Evolutionary conservation across 306 rosid genomes (phyloP).

Genomic region (Medicago arabica): DNA sequence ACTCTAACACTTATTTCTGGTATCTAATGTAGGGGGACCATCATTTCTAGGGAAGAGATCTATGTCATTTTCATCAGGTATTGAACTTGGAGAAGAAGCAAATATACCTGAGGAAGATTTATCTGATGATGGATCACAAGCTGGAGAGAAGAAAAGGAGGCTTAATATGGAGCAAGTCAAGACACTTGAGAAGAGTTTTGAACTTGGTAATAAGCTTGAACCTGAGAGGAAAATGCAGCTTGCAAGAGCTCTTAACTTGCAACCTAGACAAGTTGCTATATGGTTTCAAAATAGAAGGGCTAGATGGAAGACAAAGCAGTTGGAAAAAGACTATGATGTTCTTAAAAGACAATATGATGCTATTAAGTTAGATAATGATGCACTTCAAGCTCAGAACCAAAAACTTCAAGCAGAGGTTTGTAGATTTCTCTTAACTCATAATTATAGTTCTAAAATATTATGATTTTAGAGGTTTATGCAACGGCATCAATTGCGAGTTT

Average conservation of each 20-base stretch:
- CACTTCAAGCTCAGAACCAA: slow-evolving; percentile 76
- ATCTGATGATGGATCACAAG: slow-evolving; percentile 90
- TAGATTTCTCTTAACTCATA: background rate
- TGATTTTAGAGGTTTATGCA: background rate
- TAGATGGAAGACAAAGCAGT: slow-evolving; percentile 94
- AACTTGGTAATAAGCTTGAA: slow-evolving; percentile 91
- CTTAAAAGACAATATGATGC: slow-evolving; percentile 85
- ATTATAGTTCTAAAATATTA: background rate
- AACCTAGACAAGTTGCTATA: slow-evolving; percentile 90
- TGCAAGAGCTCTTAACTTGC: slow-evolving; percentile 86
- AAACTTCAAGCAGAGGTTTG: slow-evolving; percentile 89
- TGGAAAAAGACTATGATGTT: slow-evolving; percentile 89
- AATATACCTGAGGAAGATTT: slow-evolving; percentile 75
- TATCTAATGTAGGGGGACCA: slow-evolving; percentile 60
- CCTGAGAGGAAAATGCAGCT: slow-evolving; percentile 97
- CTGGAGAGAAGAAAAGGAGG: slow-evolving; percentile 92
- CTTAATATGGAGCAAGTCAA: slow-evolving; percentile 91
- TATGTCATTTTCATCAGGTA: slow-evolving; percentile 83
- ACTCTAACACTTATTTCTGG: background rate
- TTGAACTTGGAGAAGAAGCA: slow-evolving; percentile 77
- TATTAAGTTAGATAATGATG: slow-evolving; percentile 74
- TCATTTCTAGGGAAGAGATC: slow-evolving; percentile 86
- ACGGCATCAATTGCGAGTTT: background rate
- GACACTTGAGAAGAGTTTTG: slow-evolving; percentile 94
- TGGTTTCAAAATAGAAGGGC: slow-evolving; percentile 98